Conservation (phyloP, 129 eudicot species). For the Kitagawia praeruptora region DNA sequence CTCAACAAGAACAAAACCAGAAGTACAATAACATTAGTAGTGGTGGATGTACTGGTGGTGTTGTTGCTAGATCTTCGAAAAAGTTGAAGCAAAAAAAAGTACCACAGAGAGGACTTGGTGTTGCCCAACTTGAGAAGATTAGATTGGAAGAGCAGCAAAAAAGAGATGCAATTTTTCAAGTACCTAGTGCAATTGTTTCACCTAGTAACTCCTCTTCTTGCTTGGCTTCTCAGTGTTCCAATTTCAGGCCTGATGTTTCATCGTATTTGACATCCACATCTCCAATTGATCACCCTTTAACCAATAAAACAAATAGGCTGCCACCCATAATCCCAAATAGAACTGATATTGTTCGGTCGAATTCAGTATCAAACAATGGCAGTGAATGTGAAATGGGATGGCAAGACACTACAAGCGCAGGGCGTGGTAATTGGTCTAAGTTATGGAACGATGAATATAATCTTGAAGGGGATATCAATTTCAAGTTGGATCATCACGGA, state of each 20-base stretch:
- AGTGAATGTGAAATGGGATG: constrained; percentile 16
- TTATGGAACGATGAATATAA: constrained; percentile 38
- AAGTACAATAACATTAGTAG: constrained; percentile 39
- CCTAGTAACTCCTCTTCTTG: constrained; percentile 35
- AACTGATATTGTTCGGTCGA: constrained; percentile 17
- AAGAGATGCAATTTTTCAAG: constrained; percentile 28
- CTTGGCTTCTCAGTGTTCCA: constrained; percentile 29
- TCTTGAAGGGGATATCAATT: constrained; percentile 29
- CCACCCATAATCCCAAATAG: constrained; percentile 17
- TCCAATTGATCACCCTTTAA: constrained; percentile 17
- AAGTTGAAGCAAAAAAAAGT: constrained; percentile 69
- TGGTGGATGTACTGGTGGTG: constrained; percentile 23
- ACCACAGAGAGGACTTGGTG: constrained; percentile 94
- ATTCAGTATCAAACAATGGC: constrained; percentile 19
- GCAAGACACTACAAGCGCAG: constrained; percentile 6
- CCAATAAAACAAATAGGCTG: constrained; percentile 22
- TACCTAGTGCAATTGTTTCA: constrained; percentile 27
- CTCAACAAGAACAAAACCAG: constrained; percentile 54
- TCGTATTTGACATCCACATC: constrained; percentile 12
- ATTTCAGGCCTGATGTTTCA: constrained; percentile 27
- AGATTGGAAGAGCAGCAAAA: constrained; percentile 65
- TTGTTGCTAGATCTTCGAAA: constrained; percentile 36
- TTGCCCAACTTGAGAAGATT: constrained; percentile 89
- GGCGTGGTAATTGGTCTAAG: constrained; percentile 39
- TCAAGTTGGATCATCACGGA: constrained; percentile 33